phyloP scores from a whole-genome alignment of 139 green algal species.

The Micromonas pusilla region DNA sequence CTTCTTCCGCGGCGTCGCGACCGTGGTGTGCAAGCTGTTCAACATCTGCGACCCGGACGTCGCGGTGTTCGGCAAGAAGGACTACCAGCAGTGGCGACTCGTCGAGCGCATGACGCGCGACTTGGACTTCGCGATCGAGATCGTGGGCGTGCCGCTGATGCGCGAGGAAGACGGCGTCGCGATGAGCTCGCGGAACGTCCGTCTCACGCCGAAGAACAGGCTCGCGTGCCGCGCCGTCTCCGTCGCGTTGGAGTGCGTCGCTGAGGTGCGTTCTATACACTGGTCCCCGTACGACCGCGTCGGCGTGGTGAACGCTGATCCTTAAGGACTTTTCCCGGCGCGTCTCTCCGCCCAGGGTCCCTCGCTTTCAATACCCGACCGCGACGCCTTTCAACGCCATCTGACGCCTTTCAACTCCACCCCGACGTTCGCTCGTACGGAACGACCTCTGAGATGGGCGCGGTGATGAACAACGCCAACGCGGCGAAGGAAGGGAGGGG shows the following conservation, averaged over 20 bases:
- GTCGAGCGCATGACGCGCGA: conserved; percentile 70
- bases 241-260: neutral
- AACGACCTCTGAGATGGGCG: no score
- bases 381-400: no score
- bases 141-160: conserved; percentile 78
- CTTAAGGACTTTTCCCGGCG: no score
- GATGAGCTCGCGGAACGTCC: conserved; percentile 89
- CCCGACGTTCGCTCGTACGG: no score
- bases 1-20: conserved; percentile 96
- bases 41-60: conserved; percentile 85
- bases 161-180: conserved; percentile 87
- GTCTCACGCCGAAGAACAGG: conserved; percentile 59
- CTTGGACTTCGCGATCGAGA: conserved; percentile 70
- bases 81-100: conserved; percentile 94
- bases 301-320: no score
- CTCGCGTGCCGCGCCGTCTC: conserved; percentile 36
- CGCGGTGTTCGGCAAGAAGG: conserved; percentile 91
- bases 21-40: conserved; percentile 90
- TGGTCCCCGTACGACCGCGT: no score
- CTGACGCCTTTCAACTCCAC: no score
- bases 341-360: no score
- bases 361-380: no score
- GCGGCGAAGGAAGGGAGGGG: no score
- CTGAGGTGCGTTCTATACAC: no score
- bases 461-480: no score